Conservation (phyloP, 441 rosid genomes). For the Euphorbia celastroides region DNA sequence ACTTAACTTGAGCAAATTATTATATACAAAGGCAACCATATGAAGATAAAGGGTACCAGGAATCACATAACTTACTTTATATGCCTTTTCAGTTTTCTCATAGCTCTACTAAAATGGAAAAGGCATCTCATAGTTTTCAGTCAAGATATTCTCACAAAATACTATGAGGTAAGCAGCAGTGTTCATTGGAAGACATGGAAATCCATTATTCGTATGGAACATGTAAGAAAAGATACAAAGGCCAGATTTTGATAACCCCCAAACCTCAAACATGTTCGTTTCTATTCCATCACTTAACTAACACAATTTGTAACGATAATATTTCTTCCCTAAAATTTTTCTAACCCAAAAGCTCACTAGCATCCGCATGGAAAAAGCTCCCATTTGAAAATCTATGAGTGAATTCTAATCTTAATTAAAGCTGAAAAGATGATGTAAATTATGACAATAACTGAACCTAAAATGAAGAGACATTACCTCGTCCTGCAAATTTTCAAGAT, state of each 20-base stretch:
- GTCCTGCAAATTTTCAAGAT: constrained; percentile 80
- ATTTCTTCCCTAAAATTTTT: background rate
- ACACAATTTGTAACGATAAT: background rate
- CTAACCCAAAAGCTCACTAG: too few relatives aligned
- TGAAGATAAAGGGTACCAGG: background rate
- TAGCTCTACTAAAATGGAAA: too few relatives aligned
- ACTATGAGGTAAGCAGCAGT: too few relatives aligned
- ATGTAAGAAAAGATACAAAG: background rate
- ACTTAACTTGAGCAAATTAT: background rate
- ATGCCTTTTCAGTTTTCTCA: too few relatives aligned
- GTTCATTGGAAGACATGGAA: too few relatives aligned
- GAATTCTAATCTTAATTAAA: too few relatives aligned
- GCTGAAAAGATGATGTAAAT: too few relatives aligned
- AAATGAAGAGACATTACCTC: constrained; percentile 46
- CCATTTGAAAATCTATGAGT: too few relatives aligned
- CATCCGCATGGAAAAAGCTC: too few relatives aligned
- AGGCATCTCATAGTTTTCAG: background rate
- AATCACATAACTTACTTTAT: background rate
- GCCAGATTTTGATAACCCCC: background rate
- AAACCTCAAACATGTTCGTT: background rate
- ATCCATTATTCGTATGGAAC: too few relatives aligned
- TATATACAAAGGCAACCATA: background rate
- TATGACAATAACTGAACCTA: background rate
- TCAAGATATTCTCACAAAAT: background rate
- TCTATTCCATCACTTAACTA: background rate